Base-by-base conservation (phyloP, 2,329 filamentous ascomycete genomes). In the Fusarium camptoceras region DNA sequence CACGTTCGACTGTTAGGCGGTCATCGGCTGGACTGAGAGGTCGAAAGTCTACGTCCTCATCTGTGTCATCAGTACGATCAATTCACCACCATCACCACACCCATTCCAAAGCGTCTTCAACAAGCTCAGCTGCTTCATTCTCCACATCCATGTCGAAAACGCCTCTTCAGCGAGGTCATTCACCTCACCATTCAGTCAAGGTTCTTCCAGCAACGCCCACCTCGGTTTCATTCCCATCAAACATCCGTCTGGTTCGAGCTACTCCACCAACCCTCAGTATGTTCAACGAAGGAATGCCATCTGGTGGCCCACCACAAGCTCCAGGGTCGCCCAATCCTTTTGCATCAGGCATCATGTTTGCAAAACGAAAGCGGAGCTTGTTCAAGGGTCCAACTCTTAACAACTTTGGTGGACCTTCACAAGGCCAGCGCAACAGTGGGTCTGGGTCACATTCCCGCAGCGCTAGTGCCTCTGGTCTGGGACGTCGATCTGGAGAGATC, bases 21-120 rank as follows among this genome's bases (percentile, higher is more conserved):
- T 89, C 93, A 4, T 97, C 94, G 8, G 89, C 87, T 44, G 94
- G 95, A 30, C 86, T 98, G 46, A 89, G 94, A 28, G 95, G 96
- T 39, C 89, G 96, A 65, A 98, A 98, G 79, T 98, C 95, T 1
- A 99, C 96, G 0, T 98, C 94, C 0, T 97, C 94, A 0, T 98
- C 94, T 0, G 90, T 99, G 18, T 98, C 94, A 1, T 97, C 94
- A 0, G 91, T 99, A 60, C 91, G 96, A 62, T 97, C 92, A 46
- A 94, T 98, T 76, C 94, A 95, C 75, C 93, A 94, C 72, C 91
- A 94, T 70, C 90, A 91, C 55, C 92, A 96, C 77, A 91, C 91
- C 3, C 95, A 98, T 78, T 97, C 94, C 24, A 98, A 98, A 80
- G 94, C 96, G 0, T 97, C 93, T 0, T 98, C 94, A 0, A 96